Evolutionary conservation across 495 filamentous ascomycete species (phyloP).

Genomic region (Hypoxylon perforatum): DNA sequence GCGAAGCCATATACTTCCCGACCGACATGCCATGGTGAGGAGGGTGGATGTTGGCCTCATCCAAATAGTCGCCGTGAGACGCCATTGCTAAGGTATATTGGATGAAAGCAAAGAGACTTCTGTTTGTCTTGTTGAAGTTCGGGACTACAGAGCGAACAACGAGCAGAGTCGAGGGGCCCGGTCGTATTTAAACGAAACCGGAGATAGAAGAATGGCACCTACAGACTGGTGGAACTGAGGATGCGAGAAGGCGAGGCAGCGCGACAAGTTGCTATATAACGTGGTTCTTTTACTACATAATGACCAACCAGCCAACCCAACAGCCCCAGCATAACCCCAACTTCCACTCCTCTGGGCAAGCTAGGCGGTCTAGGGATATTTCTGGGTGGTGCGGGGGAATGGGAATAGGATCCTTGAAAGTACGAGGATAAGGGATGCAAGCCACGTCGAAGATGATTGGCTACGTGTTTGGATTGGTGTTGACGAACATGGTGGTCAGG

Average conservation of each 20-base stretch:
- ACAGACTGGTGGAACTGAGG: neutral
- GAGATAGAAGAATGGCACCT: constrained; percentile 3
- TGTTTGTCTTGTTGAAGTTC: constrained; percentile 12
- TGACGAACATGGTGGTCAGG: constrained; percentile 21
- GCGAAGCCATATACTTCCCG: constrained; percentile 73
- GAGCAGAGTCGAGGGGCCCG: constrained; percentile 10
- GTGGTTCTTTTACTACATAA: neutral
- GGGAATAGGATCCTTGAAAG: constrained; percentile 32
- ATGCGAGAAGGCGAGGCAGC: neutral
- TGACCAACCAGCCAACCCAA: neutral
- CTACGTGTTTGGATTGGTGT: constrained; percentile 9
- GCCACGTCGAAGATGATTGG: constrained; percentile 27
- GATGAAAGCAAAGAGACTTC: constrained; percentile 9
- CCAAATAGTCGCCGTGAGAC: constrained; percentile 13
- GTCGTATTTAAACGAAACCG: constrained; percentile 33
- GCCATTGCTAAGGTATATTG: constrained; percentile 30
- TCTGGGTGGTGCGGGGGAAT: constrained; percentile 37
- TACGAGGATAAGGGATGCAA: constrained; percentile 24
- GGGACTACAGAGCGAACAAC: constrained; percentile 7
- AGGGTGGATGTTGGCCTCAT: constrained; percentile 43
- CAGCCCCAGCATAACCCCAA: constrained; percentile 17
- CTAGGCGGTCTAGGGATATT: constrained; percentile 29
- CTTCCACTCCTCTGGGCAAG: constrained; percentile 3
- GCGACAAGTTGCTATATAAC: constrained; percentile 21
- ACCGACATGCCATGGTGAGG: constrained; percentile 64